A percentile compares a stretch with the other conserved stretches of the same genome.
Conservation (phyloP, 2,329 filamentous ascomycete species). For the Thielaviopsis populi region DNA sequence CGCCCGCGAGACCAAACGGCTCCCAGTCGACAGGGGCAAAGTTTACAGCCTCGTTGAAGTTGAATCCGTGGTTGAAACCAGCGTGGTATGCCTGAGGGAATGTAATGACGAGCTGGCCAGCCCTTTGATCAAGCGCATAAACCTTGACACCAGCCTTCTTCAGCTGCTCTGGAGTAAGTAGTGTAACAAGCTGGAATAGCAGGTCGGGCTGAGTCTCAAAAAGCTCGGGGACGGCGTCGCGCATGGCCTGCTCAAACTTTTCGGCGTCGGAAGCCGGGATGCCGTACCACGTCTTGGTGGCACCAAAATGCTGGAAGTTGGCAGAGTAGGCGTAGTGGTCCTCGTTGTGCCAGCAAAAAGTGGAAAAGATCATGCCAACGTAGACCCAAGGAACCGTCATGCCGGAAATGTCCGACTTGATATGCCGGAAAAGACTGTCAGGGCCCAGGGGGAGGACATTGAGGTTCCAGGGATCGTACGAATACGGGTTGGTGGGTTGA, state of each 20-base stretch:
- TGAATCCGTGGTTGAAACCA: constrained; percentile 97
- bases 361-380: constrained; percentile 98
- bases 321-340: constrained; percentile 96
- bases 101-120: constrained; percentile 89
- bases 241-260: constrained; percentile 92
- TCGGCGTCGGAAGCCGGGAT: constrained; percentile 88
- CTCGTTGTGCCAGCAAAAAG: constrained; percentile 98
- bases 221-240: constrained; percentile 82
- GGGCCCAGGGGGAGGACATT: constrained; percentile 81
- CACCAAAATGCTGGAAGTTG: constrained; percentile 96
- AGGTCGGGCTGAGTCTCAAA: constrained; percentile 96
- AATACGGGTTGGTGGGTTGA: constrained; percentile 73
- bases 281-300: constrained; percentile 98
- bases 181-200: constrained; percentile 90
- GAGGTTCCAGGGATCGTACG: constrained; percentile 87
- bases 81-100: constrained; percentile 96
- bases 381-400: constrained; percentile 99
- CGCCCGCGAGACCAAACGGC: constrained; percentile 71
- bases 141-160: constrained; percentile 86
- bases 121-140: constrained; percentile 88
- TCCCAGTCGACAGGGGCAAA: constrained; percentile 96
- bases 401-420: constrained; percentile 94
- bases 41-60: constrained; percentile 97
- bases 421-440: constrained; percentile 88
- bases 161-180: constrained; percentile 83